Evolutionary conservation across 139 green algal species (phyloP).

Genomic region (Picocystis salinarum): DNA sequence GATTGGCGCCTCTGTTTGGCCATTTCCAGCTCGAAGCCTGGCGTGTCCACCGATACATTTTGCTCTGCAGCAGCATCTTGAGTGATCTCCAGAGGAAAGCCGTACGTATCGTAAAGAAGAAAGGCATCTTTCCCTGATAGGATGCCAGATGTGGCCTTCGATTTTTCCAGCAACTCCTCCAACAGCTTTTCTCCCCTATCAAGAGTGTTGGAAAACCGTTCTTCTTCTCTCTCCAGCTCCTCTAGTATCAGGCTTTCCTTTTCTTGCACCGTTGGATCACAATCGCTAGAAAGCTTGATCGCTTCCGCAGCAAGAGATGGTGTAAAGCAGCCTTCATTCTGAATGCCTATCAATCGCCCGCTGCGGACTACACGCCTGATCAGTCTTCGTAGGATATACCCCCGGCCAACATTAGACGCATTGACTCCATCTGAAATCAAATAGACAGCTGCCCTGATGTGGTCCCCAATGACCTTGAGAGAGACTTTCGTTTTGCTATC

Average conservation of each 20-base stretch:
- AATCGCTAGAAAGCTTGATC: constrained; percentile 34
- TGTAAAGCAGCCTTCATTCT: constrained; percentile 46
- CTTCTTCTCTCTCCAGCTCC: constrained; percentile 57
- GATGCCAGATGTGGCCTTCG: constrained; percentile 1
- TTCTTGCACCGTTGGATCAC: constrained; percentile 37
- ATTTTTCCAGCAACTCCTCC: constrained; percentile 29
- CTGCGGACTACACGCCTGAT: constrained; percentile 46
- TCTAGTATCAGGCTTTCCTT: constrained; percentile 18
- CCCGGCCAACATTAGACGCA: constrained; percentile 68
- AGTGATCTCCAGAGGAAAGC: constrained; percentile 75
- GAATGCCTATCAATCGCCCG: constrained; percentile 34
- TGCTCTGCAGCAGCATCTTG: constrained; percentile 15
- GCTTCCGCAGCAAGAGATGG: constrained; percentile 42
- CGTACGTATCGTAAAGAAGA: constrained; percentile 70
- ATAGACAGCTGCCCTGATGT: constrained; percentile 62
- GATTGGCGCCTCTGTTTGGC: constrained; percentile 28
- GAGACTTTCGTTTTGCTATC: constrained; percentile 20
- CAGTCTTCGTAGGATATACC: constrained; percentile 73
- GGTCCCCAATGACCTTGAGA: constrained; percentile 54
- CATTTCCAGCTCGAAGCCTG: constrained; percentile 16
- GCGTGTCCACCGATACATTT: constrained; percentile 22
- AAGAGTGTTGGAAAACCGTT: constrained; percentile 45
- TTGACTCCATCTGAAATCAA: constrained; percentile 61
- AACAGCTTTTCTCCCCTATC: constrained; percentile 58
- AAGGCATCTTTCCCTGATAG: constrained; percentile 53